Evolutionary conservation across 768 basidiomycete species (phyloP), one percentile per base, ranked within the genome.

Genomic region (Boletus tomentosulus): DNA sequence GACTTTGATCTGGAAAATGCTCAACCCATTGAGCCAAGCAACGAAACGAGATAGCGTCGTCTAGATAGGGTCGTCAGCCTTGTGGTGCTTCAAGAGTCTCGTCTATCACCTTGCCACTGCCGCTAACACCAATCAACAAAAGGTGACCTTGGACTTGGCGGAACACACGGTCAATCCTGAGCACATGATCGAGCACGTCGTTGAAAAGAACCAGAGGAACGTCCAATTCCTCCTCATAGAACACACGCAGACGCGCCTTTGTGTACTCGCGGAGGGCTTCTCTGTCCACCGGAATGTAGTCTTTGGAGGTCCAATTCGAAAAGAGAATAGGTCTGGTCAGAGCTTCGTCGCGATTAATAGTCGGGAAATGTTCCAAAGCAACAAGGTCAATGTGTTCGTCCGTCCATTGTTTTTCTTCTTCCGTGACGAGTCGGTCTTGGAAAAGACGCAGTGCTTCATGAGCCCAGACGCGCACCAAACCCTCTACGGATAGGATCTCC

Each of bases 1-100:
- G 4, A 98, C 97, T 68, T 98, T 98, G 79, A 99, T 97, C 69
- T 99, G 97, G 81, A 97, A 99, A 60, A 99, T 95, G 67, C 91
- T 97, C 50, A 99, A 76, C 42, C 97, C 97, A 63, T 99, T 99
- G 87, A 99, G 98, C 97, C 97, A 99, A 0, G 97, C 97, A 27
- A 99, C 97, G 69, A 99, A 99, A 45, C 97, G 87, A 37, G 97
- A 97, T 2, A 99, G 74, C 0, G 95, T 99, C 4, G 97, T 99
- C 97, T 98, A 65, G 9, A 12, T 27, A 15, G 49, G 12, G 44
- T 55, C 33, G 51, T 60, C 30, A 66, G 60, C 34, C 35, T 51
- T 52, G 53, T 53, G 58, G 39, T 54, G 1, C 22, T 46, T 1
- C 34, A 30, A 44, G 28, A 35, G 33, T 31, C 42, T 51, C 27